Evolutionary conservation across 2,329 filamentous ascomycete genomes (phyloP), one percentile per base, ranked within the genome.

Genomic region (Triangularia setosa): DNA sequence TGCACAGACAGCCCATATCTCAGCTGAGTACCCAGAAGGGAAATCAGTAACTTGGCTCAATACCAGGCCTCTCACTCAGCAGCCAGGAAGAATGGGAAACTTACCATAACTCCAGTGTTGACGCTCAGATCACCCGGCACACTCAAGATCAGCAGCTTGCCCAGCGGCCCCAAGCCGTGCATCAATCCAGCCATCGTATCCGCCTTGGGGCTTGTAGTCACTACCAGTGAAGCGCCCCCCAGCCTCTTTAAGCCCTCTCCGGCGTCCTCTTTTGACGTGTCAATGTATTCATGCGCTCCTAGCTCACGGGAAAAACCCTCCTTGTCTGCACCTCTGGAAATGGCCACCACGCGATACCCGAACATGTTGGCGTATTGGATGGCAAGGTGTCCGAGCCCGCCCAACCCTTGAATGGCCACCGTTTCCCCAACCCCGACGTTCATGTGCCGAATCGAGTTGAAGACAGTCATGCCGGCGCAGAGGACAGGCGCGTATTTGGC

Each of bases 311-410:
- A 84, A 68, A 84, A 83, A 58, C 80, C 75, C 69, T 82, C 81
- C 76, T 87, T 88, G 23, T 74, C 72, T 4, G 48, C 48, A 58
- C 79, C 81, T 1, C 80, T 69, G 12, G 72, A 90, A 79, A 64
- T 68, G 25, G 87, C 87, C 5, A 87, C 80, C 11, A 89, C 84
- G 25, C 83, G 79, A 74, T 83, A 89, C 2, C 87, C 87, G 81
- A 89, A 86, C 74, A 85, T 85, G 16, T 78, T 77, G 0, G 86
- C 87, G 69, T 86, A 89, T 69, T 89, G 87, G 59, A 90, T 83
- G 1, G 86, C 87, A 21, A 90, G 74, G 73, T 90, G 87, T 1
- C 87, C 88, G 1, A 90, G 78, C 16, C 88, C 88, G 58, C 90
- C 83, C 9, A 90, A 78, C 25, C 87, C 88, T 44, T 90, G 81